A percentile compares a stretch with the other conserved stretches of the same genome.
phyloP scores from a whole-genome alignment of 106 monocot species.

The Allium sativum region DNA sequence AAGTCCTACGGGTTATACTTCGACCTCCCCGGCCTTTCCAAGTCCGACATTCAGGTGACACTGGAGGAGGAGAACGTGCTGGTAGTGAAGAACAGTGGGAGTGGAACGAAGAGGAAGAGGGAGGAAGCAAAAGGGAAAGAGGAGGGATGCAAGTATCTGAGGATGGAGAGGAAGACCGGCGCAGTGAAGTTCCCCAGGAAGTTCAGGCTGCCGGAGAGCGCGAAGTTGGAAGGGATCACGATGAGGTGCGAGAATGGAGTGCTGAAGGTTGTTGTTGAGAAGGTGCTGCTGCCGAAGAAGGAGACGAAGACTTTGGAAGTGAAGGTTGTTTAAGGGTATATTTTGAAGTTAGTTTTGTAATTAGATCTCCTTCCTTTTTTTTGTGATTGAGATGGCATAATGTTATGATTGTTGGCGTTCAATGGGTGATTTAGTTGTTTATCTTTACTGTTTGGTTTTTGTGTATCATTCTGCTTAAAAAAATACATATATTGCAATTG shows the following conservation, averaged over 20 bases:
- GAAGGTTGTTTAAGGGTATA: conserved; percentile 3
- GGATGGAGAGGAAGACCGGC: conserved; percentile 30
- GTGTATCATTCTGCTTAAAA: too few species aligned
- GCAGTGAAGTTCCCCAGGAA: conserved; percentile 31
- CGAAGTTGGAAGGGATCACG: conserved; percentile 28
- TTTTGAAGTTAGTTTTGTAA: not conserved
- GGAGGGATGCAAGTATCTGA: conserved; percentile 46
- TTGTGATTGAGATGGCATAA: too few species aligned
- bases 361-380: not conserved
- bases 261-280: conserved; percentile 50
- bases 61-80: conserved; percentile 55
- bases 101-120: conserved; percentile 23
- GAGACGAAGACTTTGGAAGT: conserved; percentile 44
- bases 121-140: conserved; percentile 42
- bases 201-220: conserved; percentile 58
- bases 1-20: conserved; percentile 51
- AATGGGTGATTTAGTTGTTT: too few species aligned
- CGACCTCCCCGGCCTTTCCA: conserved; percentile 85
- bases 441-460: too few species aligned
- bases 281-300: conserved; percentile 37
- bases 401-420: too few species aligned
- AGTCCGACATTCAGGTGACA: conserved; percentile 72
- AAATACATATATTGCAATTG: too few species aligned
- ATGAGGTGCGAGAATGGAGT: conserved; percentile 74
- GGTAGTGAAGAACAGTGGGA: conserved; percentile 29